Evolutionary conservation across 371 early-diverging fungal genomes (phyloP).

Genomic region (Zopfochytrium polystomum): DNA sequence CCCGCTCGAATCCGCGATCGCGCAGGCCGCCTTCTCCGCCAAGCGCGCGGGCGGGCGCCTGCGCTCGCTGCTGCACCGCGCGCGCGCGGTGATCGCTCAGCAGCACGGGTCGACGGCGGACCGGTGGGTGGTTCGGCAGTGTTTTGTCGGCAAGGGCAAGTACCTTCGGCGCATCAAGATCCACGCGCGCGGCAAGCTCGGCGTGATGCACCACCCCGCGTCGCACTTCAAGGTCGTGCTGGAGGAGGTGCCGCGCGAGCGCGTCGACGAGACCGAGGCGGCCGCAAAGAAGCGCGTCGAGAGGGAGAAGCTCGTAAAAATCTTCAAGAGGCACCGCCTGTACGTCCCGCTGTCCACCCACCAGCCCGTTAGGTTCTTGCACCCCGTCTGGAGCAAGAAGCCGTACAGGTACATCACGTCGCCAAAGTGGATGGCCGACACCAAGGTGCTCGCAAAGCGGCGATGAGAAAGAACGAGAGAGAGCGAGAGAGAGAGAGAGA

Average conservation of each 20-base stretch:
- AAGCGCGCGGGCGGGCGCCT: slow-evolving; percentile 68
- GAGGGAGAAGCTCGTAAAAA: slow-evolving; percentile 28
- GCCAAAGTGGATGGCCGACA: slow-evolving; percentile 35
- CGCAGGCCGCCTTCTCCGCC: slow-evolving; percentile 81
- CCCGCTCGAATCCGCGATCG: slow-evolving; percentile 74
- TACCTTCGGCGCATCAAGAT: slow-evolving; percentile 65
- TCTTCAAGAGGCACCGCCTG: slow-evolving; percentile 26
- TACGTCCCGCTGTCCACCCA: slow-evolving; percentile 27
- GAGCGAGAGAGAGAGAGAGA: too few species aligned
- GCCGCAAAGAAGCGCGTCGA: slow-evolving; percentile 16
- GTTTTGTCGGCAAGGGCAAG: slow-evolving; percentile 88
- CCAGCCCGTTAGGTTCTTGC: slow-evolving; percentile 21
- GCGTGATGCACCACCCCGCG: slow-evolving; percentile 71
- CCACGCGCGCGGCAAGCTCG: slow-evolving; percentile 81
- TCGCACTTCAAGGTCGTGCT: slow-evolving; percentile 82
- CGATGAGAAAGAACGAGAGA: too few species aligned
- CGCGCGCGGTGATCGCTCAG: slow-evolving; percentile 16
- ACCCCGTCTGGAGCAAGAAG: slow-evolving; percentile 41
- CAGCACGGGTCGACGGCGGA: slow-evolving; percentile 25
- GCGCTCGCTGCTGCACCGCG: slow-evolving; percentile 29
- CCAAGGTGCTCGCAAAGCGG: too few species aligned
- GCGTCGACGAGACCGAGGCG: slow-evolving; percentile 11
- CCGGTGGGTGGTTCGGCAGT: slow-evolving; percentile 54
- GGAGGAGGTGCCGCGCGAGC: slow-evolving; percentile 48
- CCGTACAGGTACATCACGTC: slow-evolving; percentile 47